These are phyloP conservation scores for Rhizopogon rudus DNA, from an alignment of 768 basidiomycete genomes.

Conservation along the genomic window DNA sequence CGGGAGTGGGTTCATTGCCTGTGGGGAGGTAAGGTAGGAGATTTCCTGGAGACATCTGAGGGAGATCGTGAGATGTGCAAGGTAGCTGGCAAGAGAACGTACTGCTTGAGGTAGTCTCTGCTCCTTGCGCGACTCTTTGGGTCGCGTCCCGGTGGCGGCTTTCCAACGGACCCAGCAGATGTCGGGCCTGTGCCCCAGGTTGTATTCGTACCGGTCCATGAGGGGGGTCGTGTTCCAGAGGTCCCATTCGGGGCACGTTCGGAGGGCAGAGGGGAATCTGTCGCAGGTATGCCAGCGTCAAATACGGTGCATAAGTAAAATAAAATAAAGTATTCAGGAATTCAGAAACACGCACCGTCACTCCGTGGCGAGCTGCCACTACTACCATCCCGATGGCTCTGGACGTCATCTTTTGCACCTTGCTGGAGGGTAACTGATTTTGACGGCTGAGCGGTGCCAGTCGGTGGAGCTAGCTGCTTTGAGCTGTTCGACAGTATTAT, in stretches of 20 bases:
- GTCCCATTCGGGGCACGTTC: constrained; percentile 67
- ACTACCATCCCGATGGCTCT: constrained; percentile 75
- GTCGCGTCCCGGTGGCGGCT: constrained; percentile 78
- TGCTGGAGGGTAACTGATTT: constrained; percentile 58
- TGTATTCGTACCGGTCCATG: constrained; percentile 48
- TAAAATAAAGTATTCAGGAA: not conserved
- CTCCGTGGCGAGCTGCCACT: constrained; percentile 81
- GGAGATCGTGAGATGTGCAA: constrained; percentile 7
- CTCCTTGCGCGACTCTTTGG: constrained; percentile 94
- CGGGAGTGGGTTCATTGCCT: constrained; percentile 95
- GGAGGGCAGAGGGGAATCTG: constrained; percentile 70
- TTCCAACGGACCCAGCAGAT: constrained; percentile 49
- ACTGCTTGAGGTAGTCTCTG: constrained; percentile 97
- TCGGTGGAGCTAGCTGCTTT: constrained; percentile 65
- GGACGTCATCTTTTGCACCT: constrained; percentile 65
- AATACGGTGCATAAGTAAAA: constrained; percentile 8
- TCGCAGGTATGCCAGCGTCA: not conserved
- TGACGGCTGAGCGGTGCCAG: constrained; percentile 53
- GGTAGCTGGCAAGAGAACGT: constrained; percentile 24
- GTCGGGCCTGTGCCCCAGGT: constrained; percentile 31
- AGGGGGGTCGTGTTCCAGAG: constrained; percentile 45
- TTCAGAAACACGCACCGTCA: constrained; percentile 50
- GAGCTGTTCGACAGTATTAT: constrained; percentile 42
- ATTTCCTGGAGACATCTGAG: constrained; percentile 94
- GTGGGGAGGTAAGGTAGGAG: constrained; percentile 92